Conservation (phyloP, 768 basidiomycete species). For the Hemileccinum impolitum region DNA sequence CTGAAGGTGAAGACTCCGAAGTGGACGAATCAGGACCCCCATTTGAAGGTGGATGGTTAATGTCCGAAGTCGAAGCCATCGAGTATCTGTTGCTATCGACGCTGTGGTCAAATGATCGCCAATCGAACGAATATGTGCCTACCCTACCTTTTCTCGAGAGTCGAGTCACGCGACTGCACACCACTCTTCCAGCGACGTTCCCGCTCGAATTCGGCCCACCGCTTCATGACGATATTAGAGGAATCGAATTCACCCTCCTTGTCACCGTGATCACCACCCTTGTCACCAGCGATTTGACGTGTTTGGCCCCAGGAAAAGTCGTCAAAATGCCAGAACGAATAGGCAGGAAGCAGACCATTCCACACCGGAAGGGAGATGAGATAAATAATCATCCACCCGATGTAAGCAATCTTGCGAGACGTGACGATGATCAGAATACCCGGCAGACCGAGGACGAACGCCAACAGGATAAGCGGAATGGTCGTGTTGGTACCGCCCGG, state of each 20-base stretch:
- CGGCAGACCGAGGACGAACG: slow-evolving; percentile 93
- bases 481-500: slow-evolving; percentile 75
- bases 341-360: slow-evolving; percentile 94
- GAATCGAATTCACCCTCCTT: slow-evolving; percentile 99
- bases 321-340: slow-evolving; percentile 99
- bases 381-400: slow-evolving; percentile 97
- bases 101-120: slow-evolving; percentile 24
- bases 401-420: slow-evolving; percentile 86
- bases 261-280: slow-evolving; percentile 71
- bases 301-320: slow-evolving; percentile 99
- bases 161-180: slow-evolving; percentile 75
- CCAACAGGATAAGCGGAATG: slow-evolving; percentile 89
- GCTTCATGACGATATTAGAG: slow-evolving; percentile 95
- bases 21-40: slow-evolving; percentile 57
- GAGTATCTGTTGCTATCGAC: slow-evolving; percentile 61
- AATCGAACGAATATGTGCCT: slow-evolving; percentile 21
- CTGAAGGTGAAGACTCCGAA: slow-evolving; percentile 47
- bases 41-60: slow-evolving; percentile 52
- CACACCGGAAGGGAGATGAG: slow-evolving; percentile 91
- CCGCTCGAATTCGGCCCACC: slow-evolving; percentile 97
- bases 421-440: slow-evolving; percentile 96
- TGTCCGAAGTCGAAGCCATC: slow-evolving; percentile 72
- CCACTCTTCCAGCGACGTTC: slow-evolving; percentile 93
- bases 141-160: slow-evolving; percentile 71
- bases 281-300: slow-evolving; percentile 74